Percentiles rank a stretch among this genome's conserved stretches.
phyloP scores from a whole-genome alignment of 2,329 filamentous ascomycete species.

The Penicillium sp. region DNA sequence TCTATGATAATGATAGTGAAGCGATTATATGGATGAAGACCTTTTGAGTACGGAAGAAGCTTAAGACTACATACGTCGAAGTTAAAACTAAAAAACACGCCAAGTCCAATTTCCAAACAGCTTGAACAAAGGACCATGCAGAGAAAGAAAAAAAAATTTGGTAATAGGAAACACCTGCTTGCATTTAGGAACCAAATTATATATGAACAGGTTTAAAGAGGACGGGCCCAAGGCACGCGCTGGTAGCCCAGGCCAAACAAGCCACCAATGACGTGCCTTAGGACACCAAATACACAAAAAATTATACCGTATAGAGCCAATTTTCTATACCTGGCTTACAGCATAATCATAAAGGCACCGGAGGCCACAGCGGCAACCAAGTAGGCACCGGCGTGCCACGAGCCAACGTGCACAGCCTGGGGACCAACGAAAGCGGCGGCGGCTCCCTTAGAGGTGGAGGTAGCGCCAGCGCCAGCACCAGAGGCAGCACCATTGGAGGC shows the following conservation, averaged over 20 bases:
- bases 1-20: no score
- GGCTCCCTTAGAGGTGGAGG: conserved; percentile 29
- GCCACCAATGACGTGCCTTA: not conserved
- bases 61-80: no score
- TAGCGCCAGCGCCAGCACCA: conserved; percentile 17
- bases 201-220: conserved; percentile 10
- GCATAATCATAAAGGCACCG: conserved; percentile 46
- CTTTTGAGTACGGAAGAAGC: no score
- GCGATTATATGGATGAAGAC: no score
- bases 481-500: conserved; percentile 14
- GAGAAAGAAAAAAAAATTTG: no score
- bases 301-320: not conserved
- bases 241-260: not conserved
- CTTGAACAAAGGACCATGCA: no score
- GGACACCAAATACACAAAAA: conserved; percentile 3
- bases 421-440: conserved; percentile 30
- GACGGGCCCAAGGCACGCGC: conserved; percentile 5
- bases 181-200: conserved; percentile 6
- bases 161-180: not conserved
- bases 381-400: conserved; percentile 43
- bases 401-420: conserved; percentile 38
- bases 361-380: conserved; percentile 42
- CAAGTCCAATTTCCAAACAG: no score
- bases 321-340: conserved; percentile 33
- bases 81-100: no score